These are phyloP conservation scores for Phytophthora constricta DNA, from an alignment of 352 stramenopile species.

Conservation along the genomic window DNA sequence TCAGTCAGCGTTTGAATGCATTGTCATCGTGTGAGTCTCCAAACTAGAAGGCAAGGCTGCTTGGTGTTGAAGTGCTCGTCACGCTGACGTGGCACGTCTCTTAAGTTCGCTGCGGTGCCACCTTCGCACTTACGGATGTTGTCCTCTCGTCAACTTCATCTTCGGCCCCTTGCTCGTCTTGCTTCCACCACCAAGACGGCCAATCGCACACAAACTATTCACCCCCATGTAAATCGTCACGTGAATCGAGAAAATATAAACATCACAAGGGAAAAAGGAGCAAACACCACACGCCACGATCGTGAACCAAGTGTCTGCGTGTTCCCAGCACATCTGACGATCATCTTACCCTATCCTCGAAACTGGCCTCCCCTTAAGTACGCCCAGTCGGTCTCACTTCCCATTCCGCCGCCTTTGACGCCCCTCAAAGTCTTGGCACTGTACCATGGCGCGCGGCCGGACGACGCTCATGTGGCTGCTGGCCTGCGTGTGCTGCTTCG, in stretches of 20 bases:
- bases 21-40: too few species aligned
- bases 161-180: too few species aligned
- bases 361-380: neutral
- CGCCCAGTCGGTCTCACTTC: conserved; percentile 13
- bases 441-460: conserved; percentile 19
- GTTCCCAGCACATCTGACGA: neutral
- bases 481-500: conserved; percentile 49
- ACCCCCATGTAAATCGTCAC: too few species aligned
- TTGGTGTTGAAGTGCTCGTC: neutral
- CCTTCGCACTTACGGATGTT: neutral
- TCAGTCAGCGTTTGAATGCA: too few species aligned
- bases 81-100: neutral
- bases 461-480: conserved; percentile 42
- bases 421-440: neutral
- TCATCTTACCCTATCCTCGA: neutral
- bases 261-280: too few species aligned
- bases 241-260: too few species aligned
- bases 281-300: too few species aligned
- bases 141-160: too few species aligned
- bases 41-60: neutral
- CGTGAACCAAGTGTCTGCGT: too few species aligned
- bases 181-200: too few species aligned
- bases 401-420: conserved; percentile 9
- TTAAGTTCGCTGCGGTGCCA: neutral
- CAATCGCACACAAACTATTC: too few species aligned